Conservation (phyloP, 2,329 filamentous ascomycete species). For the Penicillium italicum region DNA sequence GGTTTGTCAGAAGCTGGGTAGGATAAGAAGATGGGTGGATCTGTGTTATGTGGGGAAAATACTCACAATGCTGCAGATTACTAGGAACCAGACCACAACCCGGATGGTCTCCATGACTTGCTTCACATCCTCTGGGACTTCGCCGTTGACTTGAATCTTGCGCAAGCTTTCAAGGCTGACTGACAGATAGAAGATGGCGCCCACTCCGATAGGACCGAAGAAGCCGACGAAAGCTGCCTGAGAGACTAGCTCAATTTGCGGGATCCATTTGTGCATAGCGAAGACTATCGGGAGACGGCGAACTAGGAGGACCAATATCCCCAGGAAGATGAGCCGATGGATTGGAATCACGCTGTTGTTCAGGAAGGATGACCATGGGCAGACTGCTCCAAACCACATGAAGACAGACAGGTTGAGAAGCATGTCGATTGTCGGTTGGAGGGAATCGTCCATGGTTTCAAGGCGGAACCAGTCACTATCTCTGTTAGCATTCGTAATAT, state of each 20-base stretch:
- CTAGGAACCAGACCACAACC: slow-evolving; percentile 81
- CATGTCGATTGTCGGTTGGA: slow-evolving; percentile 96
- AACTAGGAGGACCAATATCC: slow-evolving; percentile 70
- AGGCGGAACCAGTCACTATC: slow-evolving; percentile 81
- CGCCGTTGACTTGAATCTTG: slow-evolving; percentile 55
- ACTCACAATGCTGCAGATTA: slow-evolving; percentile 72
- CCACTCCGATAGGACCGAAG: slow-evolving; percentile 89
- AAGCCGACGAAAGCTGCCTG: slow-evolving; percentile 87
- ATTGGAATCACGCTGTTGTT: slow-evolving; percentile 67
- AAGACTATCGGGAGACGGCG: slow-evolving; percentile 75
- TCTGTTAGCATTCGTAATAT: slow-evolving; percentile 8
- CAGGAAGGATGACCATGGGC: slow-evolving; percentile 72
- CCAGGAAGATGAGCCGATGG: slow-evolving; percentile 68
- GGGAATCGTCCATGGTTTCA: slow-evolving; percentile 81
- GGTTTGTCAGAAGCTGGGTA: neutral
- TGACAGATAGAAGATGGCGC: slow-evolving; percentile 86
- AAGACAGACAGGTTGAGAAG: slow-evolving; percentile 84
- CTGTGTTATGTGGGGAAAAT: neutral
- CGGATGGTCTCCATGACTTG: slow-evolving; percentile 63
- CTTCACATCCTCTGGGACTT: slow-evolving; percentile 62
- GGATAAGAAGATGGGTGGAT: neutral
- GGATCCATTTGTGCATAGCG: slow-evolving; percentile 69
- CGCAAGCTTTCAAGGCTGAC: slow-evolving; percentile 71
- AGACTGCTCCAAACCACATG: slow-evolving; percentile 84
- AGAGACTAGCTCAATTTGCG: slow-evolving; percentile 68